Evolutionary conservation across 306 rosid genomes (phyloP).

Genomic region (Trifolium pratense): DNA sequence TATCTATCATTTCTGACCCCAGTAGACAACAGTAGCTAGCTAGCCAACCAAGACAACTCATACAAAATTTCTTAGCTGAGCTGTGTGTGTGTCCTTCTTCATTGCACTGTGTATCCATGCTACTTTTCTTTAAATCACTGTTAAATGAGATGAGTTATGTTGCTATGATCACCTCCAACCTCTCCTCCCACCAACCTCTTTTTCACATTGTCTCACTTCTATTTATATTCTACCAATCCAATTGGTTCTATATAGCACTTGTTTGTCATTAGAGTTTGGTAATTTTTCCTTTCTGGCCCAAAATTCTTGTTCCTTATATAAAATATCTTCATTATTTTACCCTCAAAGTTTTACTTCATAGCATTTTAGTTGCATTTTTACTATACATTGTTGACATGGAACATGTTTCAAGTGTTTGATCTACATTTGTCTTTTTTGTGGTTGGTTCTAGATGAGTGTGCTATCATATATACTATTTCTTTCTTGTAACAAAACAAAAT

Average conservation of each 20-base stretch:
- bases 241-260: background rate
- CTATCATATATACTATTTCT: background rate
- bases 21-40: background rate
- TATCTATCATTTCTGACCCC: conserved; percentile 56
- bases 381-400: background rate
- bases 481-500: background rate
- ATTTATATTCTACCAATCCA: conserved; percentile 21
- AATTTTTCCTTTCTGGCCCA: no score
- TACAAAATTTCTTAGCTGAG: conserved; percentile 28
- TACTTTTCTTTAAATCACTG: conserved; percentile 42
- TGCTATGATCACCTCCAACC: conserved; percentile 22
- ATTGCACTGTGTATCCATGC: conserved; percentile 32
- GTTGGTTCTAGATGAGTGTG: background rate
- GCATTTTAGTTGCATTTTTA: no score
- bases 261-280: no score
- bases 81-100: conserved; percentile 18
- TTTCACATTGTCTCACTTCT: conserved; percentile 11
- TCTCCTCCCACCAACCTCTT: background rate
- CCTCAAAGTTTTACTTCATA: no score
- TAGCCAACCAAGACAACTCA: conserved; percentile 39
- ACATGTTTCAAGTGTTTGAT: background rate
- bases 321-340: no score
- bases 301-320: no score
- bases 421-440: background rate
- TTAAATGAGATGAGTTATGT: conserved; percentile 38